A percentile compares a stretch with the other conserved stretches of the same genome.
phyloP scores from a whole-genome alignment of 2,329 filamentous ascomycete species.

The Claviceps citrina region DNA sequence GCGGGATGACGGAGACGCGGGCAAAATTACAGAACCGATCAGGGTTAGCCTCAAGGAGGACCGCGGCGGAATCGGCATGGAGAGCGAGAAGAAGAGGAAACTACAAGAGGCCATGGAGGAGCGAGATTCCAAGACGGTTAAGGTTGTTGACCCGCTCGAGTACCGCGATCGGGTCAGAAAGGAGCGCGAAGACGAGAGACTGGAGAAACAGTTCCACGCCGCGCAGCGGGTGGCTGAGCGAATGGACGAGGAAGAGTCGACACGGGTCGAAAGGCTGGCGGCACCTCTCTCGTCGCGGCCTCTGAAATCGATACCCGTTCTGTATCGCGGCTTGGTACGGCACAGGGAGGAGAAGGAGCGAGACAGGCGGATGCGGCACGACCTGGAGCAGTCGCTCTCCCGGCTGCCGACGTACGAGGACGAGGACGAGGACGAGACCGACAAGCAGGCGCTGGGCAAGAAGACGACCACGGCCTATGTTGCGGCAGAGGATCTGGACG shows the following conservation, averaged over 20 bases:
- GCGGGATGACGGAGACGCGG: constrained; percentile 23
- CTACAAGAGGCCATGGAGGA: constrained; percentile 46
- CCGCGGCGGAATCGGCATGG: constrained; percentile 68
- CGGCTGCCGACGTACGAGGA: constrained; percentile 52
- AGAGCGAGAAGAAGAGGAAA: constrained; percentile 70
- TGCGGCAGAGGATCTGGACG: constrained; percentile 54
- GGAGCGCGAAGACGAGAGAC: constrained; percentile 52
- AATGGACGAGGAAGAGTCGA: constrained; percentile 48
- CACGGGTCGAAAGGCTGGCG: constrained; percentile 14
- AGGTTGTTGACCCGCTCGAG: constrained; percentile 46
- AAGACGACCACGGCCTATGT: constrained; percentile 37
- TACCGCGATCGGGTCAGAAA: constrained; percentile 57
- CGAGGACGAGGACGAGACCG: constrained; percentile 57
- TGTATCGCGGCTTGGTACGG: constrained; percentile 64
- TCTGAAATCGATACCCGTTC: constrained; percentile 54
- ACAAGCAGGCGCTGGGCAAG: constrained; percentile 52
- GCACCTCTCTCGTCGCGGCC: constrained; percentile 12
- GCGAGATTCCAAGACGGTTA: constrained; percentile 41
- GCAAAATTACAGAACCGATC: constrained; percentile 50
- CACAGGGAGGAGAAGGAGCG: constrained; percentile 54
- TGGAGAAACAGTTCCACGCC: constrained; percentile 55
- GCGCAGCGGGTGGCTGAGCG: constrained; percentile 74
- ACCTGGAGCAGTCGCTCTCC: constrained; percentile 49
- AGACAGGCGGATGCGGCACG: constrained; percentile 47
- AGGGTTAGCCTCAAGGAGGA: constrained; percentile 62